phyloP scores from a whole-genome alignment of 2,329 filamentous ascomycete species.

The Plenodomus biglobosus region DNA sequence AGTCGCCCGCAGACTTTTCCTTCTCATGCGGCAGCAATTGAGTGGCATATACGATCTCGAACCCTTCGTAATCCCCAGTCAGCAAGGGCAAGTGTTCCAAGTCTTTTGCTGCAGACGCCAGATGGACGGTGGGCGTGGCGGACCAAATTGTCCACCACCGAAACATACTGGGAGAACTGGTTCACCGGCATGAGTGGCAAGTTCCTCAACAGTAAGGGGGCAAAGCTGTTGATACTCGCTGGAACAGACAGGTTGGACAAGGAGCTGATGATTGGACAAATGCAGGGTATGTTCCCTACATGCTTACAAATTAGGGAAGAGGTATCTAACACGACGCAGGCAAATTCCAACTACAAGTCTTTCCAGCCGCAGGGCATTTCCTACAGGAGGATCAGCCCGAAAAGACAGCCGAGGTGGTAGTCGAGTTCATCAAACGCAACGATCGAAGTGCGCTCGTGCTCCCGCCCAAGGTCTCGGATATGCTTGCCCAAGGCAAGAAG shows the following conservation, averaged over 20 bases:
- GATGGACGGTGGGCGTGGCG: conserved; percentile 71
- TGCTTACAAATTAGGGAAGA: conserved; percentile 1
- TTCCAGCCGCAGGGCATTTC: conserved; percentile 94
- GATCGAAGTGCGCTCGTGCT: conserved; percentile 82
- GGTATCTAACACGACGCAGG: conserved; percentile 52
- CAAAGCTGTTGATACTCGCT: conserved; percentile 81
- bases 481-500: conserved; percentile 54
- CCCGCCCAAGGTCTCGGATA: conserved; percentile 77
- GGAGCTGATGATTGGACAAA: conserved; percentile 91
- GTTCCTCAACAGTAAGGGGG: conserved; percentile 78
- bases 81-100: conserved; percentile 85
- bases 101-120: conserved; percentile 60
- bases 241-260: conserved; percentile 89
- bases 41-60: conserved; percentile 89
- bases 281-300: conserved; percentile 70
- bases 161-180: conserved; percentile 94
- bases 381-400: conserved; percentile 93
- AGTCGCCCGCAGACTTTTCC: conserved; percentile 77
- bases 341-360: conserved; percentile 93
- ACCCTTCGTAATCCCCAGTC: conserved; percentile 82
- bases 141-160: conserved; percentile 79
- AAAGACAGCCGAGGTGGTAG: conserved; percentile 80
- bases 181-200: conserved; percentile 85
- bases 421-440: conserved; percentile 90
- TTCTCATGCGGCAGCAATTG: conserved; percentile 76